phyloP scores from a whole-genome alignment of 176 grass and related monocot species.

The Metroxylon sagu region DNA sequence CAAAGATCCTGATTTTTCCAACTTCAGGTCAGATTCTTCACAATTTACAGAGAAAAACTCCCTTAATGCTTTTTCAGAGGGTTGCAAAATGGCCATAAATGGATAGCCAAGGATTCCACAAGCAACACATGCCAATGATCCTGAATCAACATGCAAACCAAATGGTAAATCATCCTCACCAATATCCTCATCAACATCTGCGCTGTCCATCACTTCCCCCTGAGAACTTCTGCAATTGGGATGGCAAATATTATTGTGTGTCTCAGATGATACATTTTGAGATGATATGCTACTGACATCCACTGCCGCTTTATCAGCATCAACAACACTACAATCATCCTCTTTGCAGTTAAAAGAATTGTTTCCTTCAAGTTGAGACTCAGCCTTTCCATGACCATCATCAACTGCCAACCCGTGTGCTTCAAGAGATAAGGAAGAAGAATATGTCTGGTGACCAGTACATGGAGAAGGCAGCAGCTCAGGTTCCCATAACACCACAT shows the following conservation, averaged over 20 bases:
- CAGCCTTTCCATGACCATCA: constrained; percentile 11
- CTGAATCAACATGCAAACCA: constrained; percentile 91
- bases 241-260: constrained; percentile 17
- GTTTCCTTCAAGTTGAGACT: constrained; percentile 13
- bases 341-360: not conserved
- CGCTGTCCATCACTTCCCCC: constrained; percentile 8
- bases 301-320: constrained; percentile 7
- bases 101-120: constrained; percentile 98
- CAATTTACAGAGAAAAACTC: constrained; percentile 38
- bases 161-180: constrained; percentile 72
- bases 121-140: constrained; percentile 90
- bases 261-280: constrained; percentile 5
- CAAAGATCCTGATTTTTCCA: constrained; percentile 24
- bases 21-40: constrained; percentile 23
- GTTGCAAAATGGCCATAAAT: constrained; percentile 94
- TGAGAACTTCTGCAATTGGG: constrained; percentile 8
- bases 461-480: constrained; percentile 52
- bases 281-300: constrained; percentile 3
- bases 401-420: constrained; percentile 25
- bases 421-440: constrained; percentile 23
- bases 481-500: constrained; percentile 85
- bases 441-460: constrained; percentile 26
- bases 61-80: constrained; percentile 59
- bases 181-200: constrained; percentile 12
- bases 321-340: constrained; percentile 5